Evolutionary conservation across 495 filamentous ascomycete species (phyloP), one percentile per base, ranked within the genome.

Genomic region (Parathielavia hyrcaniae): DNA sequence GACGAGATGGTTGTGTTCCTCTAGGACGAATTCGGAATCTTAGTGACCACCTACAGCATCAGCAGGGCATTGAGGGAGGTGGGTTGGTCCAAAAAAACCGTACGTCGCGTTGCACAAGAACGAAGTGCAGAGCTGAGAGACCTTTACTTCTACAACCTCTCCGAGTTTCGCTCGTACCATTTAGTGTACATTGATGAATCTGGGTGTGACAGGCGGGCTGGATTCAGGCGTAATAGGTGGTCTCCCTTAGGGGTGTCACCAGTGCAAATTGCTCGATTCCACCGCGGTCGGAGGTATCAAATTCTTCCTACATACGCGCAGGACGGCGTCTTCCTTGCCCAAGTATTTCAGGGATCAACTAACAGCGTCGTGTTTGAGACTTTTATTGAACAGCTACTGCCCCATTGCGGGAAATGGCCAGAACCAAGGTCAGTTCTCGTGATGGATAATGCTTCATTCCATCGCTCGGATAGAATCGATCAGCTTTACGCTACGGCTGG

Each of bases 1-100:
- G 45, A 48, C 32, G 23, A 32, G 45, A 48, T 48, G 23, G 20
- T 32, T 14, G 45, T 48, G 23, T 48, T 48, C 32, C 45, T 48
- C 23, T 8, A 12, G 19, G 45, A 32, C 45, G 26, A 48, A 48
- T 48, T 48, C 14, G 14, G 23, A 8, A 48, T 48, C 16, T 23
- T 30, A 12, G 30, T 48, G 45, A 48, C 23, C 23, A 48, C 45
- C 45, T n/a, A 11, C 23, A 48, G 23, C 22, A 48, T 48, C 19
- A 46, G 44, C 20, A 46, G 20, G 14, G 44, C 44, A 10, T 20
- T 26, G n/a, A 46, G 23, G 9, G 22, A 19, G 44, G 44, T 10
- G 8, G 44, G 44, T 20, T 46, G 44, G 20, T 46, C 46, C 14
- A 35, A 22, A 12, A 39, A 39, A 39, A 39, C 36, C 16, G 16